Percentiles rank a stretch among this genome's conserved stretches.
These are phyloP conservation scores for Waltiozyma sp. DNA, from an alignment of 1,139 yeast genomes.

Conservation along the genomic window DNA sequence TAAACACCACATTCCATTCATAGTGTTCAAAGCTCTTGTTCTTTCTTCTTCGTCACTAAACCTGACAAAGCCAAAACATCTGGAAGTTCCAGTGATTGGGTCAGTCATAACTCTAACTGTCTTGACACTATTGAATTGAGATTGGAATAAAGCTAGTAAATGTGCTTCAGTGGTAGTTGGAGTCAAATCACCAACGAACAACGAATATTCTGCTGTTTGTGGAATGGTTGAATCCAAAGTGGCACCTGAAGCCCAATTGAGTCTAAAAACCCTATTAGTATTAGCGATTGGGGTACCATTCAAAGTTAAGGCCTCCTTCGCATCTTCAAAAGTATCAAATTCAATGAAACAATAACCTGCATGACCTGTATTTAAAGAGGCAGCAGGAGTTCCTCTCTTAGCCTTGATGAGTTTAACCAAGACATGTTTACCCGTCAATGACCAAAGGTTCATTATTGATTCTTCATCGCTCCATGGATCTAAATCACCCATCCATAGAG, in stretches of 20 bases:
- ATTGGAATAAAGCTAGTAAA: constrained; percentile 53
- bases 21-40: constrained; percentile 51
- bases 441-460: constrained; percentile 50
- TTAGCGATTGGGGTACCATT: constrained; percentile 60
- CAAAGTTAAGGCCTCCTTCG: constrained; percentile 50
- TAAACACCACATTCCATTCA: constrained; percentile 68
- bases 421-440: constrained; percentile 25
- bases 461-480: constrained; percentile 65
- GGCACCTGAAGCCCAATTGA: constrained; percentile 70
- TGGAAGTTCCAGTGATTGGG: constrained; percentile 57
- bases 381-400: constrained; percentile 25
- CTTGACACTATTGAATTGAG: constrained; percentile 48
- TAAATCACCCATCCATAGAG: constrained; percentile 73
- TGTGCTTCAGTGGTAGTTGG: constrained; percentile 67
- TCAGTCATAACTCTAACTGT: constrained; percentile 72
- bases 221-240: constrained; percentile 41
- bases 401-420: constrained; percentile 46
- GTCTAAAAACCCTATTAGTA: constrained; percentile 49
- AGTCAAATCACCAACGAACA: constrained; percentile 72
- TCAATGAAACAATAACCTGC: constrained; percentile 71
- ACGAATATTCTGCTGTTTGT: constrained; percentile 44
- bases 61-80: constrained; percentile 71
- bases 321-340: constrained; percentile 51
- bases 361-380: constrained; percentile 28
- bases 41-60: constrained; percentile 55